Evolutionary conservation across 1,284 basidiomycete species (phyloP), one percentile per base, ranked within the genome.

Genomic region (Ceratobasidium sp.): DNA sequence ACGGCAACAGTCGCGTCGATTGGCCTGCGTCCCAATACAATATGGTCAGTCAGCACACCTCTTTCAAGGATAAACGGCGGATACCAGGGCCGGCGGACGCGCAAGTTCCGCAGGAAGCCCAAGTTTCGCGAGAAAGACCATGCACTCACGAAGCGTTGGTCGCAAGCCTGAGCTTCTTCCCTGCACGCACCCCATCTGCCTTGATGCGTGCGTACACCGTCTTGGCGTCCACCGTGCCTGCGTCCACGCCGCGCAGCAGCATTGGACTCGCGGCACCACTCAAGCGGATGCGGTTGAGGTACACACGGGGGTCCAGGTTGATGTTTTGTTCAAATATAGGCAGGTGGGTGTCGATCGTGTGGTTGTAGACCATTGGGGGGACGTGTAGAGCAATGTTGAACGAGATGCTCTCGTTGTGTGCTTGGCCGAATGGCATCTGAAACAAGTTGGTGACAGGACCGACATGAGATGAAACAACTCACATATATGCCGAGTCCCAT

Each of bases 401-500:
- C 23, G 59, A 74, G 33, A 74, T 64, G 59, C 50, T 64, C 35
- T 74, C 71, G 38, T 54, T 64, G 10, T 12, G 44, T 14, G 71
- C 23, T 54, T 74, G 71, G 30, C 48, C 71, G 16, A 62, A 60
- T 64, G 71, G 71, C 71, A 74, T 74, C 71, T 74, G 3, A n/a
- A 48, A 20, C 30, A 4, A 38, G 55, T 64, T 23, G 33, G 57
- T 3, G 23, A 62, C n/a, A 44, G 30, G 14, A 16, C n/a, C 46
- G 6, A 14, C 20, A 41, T 12, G 38, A 33, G 30, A 50, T 23
- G 12, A 38, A 35, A 16, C 14, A 66, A 74, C 71, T 62, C 33
- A 74, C 71, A 41, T 74, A 74, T 59, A 74, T 74, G 46, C 71
- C 71, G 10, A 74, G 59, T 16, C 71, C 71, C 71, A 74, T 74